Conservation (phyloP, 306 rosid genomes). For the Gynostemma pentaphyllum region DNA sequence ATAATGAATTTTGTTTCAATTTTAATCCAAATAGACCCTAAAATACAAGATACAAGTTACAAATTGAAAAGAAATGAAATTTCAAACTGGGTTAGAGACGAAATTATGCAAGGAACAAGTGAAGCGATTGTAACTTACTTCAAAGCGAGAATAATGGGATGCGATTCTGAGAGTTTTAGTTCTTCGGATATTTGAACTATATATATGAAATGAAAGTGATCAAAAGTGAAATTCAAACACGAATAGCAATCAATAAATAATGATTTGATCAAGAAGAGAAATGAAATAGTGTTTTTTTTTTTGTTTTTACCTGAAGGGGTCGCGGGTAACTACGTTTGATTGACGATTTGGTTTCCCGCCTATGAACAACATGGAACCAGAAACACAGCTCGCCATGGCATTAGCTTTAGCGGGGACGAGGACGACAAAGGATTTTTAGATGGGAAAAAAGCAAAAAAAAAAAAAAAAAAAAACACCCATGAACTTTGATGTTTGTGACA, state of each 20-base stretch:
- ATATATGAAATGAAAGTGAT: neutral
- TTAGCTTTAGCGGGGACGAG: neutral
- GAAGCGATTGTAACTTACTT: conserved; percentile 20
- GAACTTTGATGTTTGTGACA: too few relatives aligned
- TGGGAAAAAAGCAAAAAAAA: too few relatives aligned
- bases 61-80: neutral
- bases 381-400: conserved; percentile 29
- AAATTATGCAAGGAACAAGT: neutral
- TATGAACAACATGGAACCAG: conserved; percentile 1
- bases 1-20: neutral
- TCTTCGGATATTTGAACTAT: conserved; percentile 18
- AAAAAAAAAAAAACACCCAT: too few relatives aligned
- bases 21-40: neutral
- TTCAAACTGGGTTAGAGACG: neutral
- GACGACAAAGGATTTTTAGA: neutral
- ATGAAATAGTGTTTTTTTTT: too few relatives aligned
- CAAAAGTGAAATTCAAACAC: neutral
- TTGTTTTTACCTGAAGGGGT: neutral
- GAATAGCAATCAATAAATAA: neutral
- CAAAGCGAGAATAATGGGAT: conserved; percentile 41
- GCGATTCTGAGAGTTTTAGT: conserved; percentile 14
- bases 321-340: neutral
- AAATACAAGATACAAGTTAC: neutral
- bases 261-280: neutral
- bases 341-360: neutral